Conservation (phyloP, 768 basidiomycete species). For the Tephrocybe sp. region DNA sequence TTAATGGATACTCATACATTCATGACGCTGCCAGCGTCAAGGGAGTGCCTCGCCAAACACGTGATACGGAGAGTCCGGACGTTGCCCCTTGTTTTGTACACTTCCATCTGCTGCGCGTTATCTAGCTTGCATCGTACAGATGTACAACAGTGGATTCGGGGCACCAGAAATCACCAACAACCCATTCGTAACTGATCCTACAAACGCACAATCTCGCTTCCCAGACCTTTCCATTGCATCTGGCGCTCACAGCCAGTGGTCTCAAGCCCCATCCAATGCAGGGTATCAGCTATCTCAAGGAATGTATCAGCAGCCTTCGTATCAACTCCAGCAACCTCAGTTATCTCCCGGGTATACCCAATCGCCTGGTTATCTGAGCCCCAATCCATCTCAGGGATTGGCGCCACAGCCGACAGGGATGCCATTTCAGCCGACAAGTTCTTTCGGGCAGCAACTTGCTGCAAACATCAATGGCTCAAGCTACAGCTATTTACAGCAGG, state of each 20-base stretch:
- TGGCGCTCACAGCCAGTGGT: constrained; percentile 39
- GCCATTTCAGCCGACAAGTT: constrained; percentile 49
- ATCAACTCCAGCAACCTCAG: constrained; percentile 35
- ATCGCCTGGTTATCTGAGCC: constrained; percentile 9
- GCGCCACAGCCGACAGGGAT: constrained; percentile 18
- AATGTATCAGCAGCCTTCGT: constrained; percentile 29
- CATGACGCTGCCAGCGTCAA: too few species aligned
- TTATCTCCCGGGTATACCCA: constrained; percentile 19
- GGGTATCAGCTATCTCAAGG: constrained; percentile 34
- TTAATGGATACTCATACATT: background rate
- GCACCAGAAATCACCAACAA: constrained; percentile 55
- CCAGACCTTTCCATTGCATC: constrained; percentile 54
- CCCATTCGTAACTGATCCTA: constrained; percentile 61
- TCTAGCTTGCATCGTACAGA: constrained; percentile 12
- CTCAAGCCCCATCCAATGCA: constrained; percentile 17
- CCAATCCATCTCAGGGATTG: constrained; percentile 18
- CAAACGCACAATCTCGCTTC: constrained; percentile 52
- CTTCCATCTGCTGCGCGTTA: background rate
- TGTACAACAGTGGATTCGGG: constrained; percentile 45
- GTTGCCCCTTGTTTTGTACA: too few species aligned
- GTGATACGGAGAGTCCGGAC: too few species aligned
- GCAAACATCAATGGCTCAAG: constrained; percentile 38
- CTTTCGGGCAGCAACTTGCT: constrained; percentile 57
- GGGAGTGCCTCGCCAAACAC: constrained; percentile 1
- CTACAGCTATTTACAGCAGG: constrained; percentile 35